Base-by-base conservation (phyloP, 2,329 filamentous ascomycete genomes). In the Colletotrichum tropicicola region DNA sequence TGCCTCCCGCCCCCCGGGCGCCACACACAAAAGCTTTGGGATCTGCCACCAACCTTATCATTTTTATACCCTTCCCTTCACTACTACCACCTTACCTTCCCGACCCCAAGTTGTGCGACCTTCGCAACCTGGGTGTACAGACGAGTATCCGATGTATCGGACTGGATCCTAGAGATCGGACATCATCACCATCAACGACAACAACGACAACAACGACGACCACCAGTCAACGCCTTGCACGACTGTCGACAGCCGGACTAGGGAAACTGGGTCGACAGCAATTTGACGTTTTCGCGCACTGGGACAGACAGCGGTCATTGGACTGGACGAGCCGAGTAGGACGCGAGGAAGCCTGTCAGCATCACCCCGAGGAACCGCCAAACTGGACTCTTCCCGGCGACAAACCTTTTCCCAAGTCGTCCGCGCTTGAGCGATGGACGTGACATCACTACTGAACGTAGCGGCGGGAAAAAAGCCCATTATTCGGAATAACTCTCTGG, bases 361-460 rank as follows among this genome's bases (percentile, higher is more conserved):
- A 55, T 32, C 32, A 45, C 49, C 27, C 37, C 49, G 44, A 61
- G 43, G 35, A 52, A 65, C 51, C 61, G 61, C 35, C 61, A 61
- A 65, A 51, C 61, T 65, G 61, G 61, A 65, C 44, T 55, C 41
- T 43, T 32, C 57, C 37, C 52, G 51, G 59, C 51, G 63, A 66
- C 44, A 64, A 39, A 51, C 41, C 30, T 30, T 58, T 54, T 57
- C 59, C 59, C 63, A 51, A 55, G 51, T 66, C 10, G 63, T 63
- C 63, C 59, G 58, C 58, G 59, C 63, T 39, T 68, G 65, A 68
- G 67, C 67, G 55, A 68, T 68, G 67, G 67, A 68, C 65, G 67
- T 68, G 60, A 68, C 67, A 66, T 68, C 67, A 67, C 65, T 68
- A 58, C 67, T 68, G 64, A 68, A 68, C 52, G 54, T 58, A 43